These are phyloP conservation scores for Mycena vitilis DNA, from an alignment of 768 basidiomycete genomes.

Conservation along the genomic window DNA sequence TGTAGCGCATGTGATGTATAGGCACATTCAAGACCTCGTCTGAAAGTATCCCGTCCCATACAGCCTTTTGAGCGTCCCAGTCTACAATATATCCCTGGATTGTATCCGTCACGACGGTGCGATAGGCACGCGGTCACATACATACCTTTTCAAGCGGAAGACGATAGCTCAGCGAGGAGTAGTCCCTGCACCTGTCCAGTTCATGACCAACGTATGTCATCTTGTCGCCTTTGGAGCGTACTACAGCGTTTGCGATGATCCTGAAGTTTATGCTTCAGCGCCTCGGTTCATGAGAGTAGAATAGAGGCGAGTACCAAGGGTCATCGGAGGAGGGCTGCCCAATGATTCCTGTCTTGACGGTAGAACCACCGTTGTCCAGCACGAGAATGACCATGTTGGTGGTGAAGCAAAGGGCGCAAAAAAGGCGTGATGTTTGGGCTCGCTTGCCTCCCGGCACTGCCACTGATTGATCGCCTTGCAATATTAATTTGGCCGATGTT, in stretches of 20 bases:
- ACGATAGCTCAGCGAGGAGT: slow-evolving; percentile 83
- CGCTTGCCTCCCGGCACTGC: neutral
- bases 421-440: neutral
- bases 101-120: slow-evolving; percentile 32
- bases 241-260: slow-evolving; percentile 83
- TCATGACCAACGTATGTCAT: slow-evolving; percentile 89
- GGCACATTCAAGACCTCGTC: slow-evolving; percentile 73
- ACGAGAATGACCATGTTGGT: slow-evolving; percentile 60
- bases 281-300: slow-evolving; percentile 3
- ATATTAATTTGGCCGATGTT: neutral
- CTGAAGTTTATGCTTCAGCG: slow-evolving; percentile 48
- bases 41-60: slow-evolving; percentile 94
- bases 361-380: slow-evolving; percentile 89
- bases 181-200: slow-evolving; percentile 79
- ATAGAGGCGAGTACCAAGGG: slow-evolving; percentile 18
- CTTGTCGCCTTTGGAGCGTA: slow-evolving; percentile 87
- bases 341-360: slow-evolving; percentile 79
- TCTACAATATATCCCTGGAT: slow-evolving; percentile 89
- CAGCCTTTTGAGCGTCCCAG: slow-evolving; percentile 94
- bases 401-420: neutral
- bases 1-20: neutral
- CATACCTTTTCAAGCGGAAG: slow-evolving; percentile 89
- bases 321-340: slow-evolving; percentile 38
- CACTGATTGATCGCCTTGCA: neutral
- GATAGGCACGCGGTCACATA: slow-evolving; percentile 32